Evolutionary conservation across 192 early-diverging fungal genomes (phyloP).

Genomic region (Gaertneriomyces semiglobifer): DNA sequence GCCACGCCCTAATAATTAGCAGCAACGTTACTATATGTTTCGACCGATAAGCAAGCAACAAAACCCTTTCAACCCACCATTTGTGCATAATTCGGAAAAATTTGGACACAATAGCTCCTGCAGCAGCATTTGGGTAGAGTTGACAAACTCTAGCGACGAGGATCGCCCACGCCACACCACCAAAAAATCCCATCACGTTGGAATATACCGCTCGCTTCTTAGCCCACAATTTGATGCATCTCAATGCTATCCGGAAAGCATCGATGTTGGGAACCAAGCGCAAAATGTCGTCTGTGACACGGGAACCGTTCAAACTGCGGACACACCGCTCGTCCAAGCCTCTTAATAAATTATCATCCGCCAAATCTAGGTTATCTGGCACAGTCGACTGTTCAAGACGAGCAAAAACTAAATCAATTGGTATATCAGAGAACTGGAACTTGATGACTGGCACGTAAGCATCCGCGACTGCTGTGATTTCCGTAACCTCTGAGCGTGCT

Average conservation of each 20-base stretch:
- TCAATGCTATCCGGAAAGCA: conserved; percentile 82
- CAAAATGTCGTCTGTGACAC: conserved; percentile 95
- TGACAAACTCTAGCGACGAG: conserved; percentile 92
- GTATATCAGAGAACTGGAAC: conserved; percentile 87
- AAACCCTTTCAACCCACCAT: conserved; percentile 56
- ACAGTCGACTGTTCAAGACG: conserved; percentile 68
- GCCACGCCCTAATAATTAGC: conserved; percentile 66
- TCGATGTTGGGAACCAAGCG: conserved; percentile 88
- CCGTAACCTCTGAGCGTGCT: conserved; percentile 75
- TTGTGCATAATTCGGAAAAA: conserved; percentile 85
- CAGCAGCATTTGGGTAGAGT: conserved; percentile 91
- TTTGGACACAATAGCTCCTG: conserved; percentile 76
- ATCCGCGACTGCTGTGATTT: conserved; percentile 80
- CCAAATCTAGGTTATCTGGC: conserved; percentile 79
- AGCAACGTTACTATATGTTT: background rate
- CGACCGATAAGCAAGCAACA: background rate
- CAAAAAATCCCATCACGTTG: conserved; percentile 97
- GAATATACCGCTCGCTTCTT: conserved; percentile 90
- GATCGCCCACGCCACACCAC: conserved; percentile 99
- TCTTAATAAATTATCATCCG: conserved; percentile 79
- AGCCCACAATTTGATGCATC: conserved; percentile 97
- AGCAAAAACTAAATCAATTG: conserved; percentile 94
- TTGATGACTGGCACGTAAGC: conserved; percentile 95
- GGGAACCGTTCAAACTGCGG: conserved; percentile 88
- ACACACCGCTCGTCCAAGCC: conserved; percentile 84